Evolutionary conservation across 2,329 filamentous ascomycete genomes (phyloP), one percentile per base, ranked within the genome.

Genomic region (Lizonia empirigonia): DNA sequence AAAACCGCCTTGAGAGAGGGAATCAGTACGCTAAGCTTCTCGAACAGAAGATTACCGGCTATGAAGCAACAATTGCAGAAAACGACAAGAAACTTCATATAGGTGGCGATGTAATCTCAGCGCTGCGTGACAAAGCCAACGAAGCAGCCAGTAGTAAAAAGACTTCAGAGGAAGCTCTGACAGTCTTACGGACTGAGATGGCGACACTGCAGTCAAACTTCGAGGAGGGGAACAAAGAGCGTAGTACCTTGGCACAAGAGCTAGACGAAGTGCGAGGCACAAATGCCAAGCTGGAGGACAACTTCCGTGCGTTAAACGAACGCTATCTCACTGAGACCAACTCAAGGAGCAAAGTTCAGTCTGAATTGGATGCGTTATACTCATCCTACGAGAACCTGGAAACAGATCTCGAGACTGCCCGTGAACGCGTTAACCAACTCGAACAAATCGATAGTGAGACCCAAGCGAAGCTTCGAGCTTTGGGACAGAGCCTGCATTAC

Each of bases 111-210:
- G 62, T 64, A 15, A 62, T 67, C 3, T 58, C 59, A 16, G 39
- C 55, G 16, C 55, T 73, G 12, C 63, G 59, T 9, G 59, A 63
- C 12, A 60, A 68, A 18, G 42, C 71, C 10, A 58, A 61, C 8
- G 49, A 62, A 15, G 58, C 63, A 3, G 50, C 67, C 30, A 42
- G 44, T 7, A 47, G 59, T 19, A 67, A 56, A 33, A 53, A 55
- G n/a, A 50, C 59, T 7, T 59, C 53, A 0, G 64, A 71, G 33
- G 46, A 60, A 20, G 65, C 65, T 13, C 30, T 70, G n/a, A 44
- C 40, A 2, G 57, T 59, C 7, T 29, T 65, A 34, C 53, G 47
- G 16, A 44, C n/a, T 2, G 61, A 64, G 15, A 20, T 68, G 9
- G 44, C 42, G 8, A 44, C 56, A n/a, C 30, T 70, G 6, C 53